Evolutionary conservation across 192 early-diverging fungal species (phyloP), one percentile per base, ranked within the genome.

Genomic region (Linderina pennispora): DNA sequence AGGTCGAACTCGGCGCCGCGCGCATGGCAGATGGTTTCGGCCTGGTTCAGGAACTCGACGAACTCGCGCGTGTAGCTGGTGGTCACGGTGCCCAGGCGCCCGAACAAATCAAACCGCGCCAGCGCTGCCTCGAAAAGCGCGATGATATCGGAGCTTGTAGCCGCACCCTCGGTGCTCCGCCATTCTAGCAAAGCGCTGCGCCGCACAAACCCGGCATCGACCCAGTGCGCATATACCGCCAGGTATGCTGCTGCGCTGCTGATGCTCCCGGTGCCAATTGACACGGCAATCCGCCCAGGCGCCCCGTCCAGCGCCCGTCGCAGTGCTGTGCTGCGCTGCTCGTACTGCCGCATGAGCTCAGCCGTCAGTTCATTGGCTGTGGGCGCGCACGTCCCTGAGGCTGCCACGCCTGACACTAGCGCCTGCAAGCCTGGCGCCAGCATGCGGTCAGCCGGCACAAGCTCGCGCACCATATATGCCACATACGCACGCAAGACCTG

Each of bases 11-110:
- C 24, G 14, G 33, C 66, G 40, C 59, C 59, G 35, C 66, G 66
- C 18, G 66, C 50, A 28, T 70, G 66, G 59, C 66, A 70, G 31
- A 70, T 58, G 26, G 55, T 62, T 44, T 70, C 66, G 32, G 39
- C 55, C 50, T 70, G 66, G 48, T 70, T 70, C 25, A 70, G 55
- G 37, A 70, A 70, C 55, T 70, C 66, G 21, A 70, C 59, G 47
- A 53, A 62, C 46, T 70, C 66, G 47, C 59, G 66, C 1, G 66
- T 70, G 51, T 70, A 70, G 55, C 44, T 62, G 42, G 66, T 62
- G 4, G 66, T 62, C 8, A 70, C 60, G 2, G 48, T 48, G n/a
- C 55, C 55, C 38, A 70, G 51, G 0, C 54, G 41, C 36, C 23
- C 22, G 34, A 70, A 70, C 43, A 70, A 46, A 16, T 31, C 40